phyloP scores from a whole-genome alignment of 2,329 filamentous ascomycete genomes.

The Zasmidium angulare region DNA sequence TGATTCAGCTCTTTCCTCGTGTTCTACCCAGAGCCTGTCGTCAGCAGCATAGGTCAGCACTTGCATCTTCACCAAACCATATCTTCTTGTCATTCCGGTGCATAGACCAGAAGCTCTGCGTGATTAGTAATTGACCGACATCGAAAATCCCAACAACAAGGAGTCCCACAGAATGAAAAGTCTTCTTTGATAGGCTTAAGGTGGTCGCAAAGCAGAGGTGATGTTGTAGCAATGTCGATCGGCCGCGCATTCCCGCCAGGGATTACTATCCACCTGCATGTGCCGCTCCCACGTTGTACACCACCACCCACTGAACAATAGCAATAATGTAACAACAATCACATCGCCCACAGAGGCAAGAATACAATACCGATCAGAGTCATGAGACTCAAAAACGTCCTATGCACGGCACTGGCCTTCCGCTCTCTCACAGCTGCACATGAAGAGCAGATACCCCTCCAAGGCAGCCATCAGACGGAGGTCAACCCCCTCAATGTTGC shows the following conservation, averaged over 20 bases:
- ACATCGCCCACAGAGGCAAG: conserved; percentile 6
- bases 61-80: too few relatives aligned
- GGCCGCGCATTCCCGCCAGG: neutral
- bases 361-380: neutral
- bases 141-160: too few relatives aligned
- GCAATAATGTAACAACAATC: conserved; percentile 7
- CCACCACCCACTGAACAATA: neutral
- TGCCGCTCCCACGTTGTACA: neutral
- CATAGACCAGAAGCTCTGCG: too few relatives aligned
- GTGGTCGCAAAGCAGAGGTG: neutral
- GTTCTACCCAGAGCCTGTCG: neutral
- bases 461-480: conserved; percentile 1
- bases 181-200: too few relatives aligned
- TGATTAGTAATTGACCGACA: too few relatives aligned
- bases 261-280: neutral
- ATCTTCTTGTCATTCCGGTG: too few relatives aligned
- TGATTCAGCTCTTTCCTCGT: neutral
- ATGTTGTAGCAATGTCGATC: neutral
- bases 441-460: conserved; percentile 16
- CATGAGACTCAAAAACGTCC: conserved; percentile 5
- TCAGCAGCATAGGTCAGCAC: neutral
- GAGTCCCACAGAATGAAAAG: too few relatives aligned
- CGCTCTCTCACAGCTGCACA: conserved; percentile 1
- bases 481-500: conserved; percentile 19
- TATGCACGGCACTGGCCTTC: neutral